These are phyloP conservation scores for Oenanthe javanica DNA, from an alignment of 140 eudicot species.

Conservation along the genomic window DNA sequence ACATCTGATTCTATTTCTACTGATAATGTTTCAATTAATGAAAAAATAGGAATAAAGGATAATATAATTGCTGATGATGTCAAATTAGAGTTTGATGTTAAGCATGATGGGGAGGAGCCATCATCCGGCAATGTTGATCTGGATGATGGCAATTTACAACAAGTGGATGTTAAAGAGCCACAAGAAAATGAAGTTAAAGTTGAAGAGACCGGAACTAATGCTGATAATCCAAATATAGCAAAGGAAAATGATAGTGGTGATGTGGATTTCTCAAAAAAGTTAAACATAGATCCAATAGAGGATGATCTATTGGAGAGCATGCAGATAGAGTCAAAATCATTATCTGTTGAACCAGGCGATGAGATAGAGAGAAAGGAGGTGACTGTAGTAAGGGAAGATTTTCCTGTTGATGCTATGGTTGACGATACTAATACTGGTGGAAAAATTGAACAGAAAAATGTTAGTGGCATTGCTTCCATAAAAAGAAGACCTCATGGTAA, in stretches of 20 bases:
- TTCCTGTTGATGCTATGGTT: conserved; percentile 34
- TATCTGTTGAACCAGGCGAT: conserved; percentile 27
- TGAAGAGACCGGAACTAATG: conserved; percentile 31
- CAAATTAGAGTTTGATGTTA: conserved; percentile 69
- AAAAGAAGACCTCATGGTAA: conserved; percentile 71
- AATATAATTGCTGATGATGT: conserved; percentile 76
- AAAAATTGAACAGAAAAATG: conserved; percentile 28
- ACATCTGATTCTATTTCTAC: conserved; percentile 73
- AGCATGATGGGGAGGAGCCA: conserved; percentile 56
- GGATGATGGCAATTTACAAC: conserved; percentile 44
- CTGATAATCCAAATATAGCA: conserved; percentile 27
- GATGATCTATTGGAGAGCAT: conserved; percentile 58
- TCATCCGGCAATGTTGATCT: conserved; percentile 32
- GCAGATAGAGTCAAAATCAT: conserved; percentile 42
- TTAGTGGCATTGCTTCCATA: conserved; percentile 17
- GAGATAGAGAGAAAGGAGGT: conserved; percentile 27
- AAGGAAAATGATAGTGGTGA: conserved; percentile 45
- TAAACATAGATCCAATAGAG: conserved; percentile 64
- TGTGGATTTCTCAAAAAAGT: conserved; percentile 45
- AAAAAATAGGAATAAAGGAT: conserved; percentile 70
- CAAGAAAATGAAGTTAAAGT: conserved; percentile 27
- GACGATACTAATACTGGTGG: conserved; percentile 29
- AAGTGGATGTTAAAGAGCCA: conserved; percentile 45
- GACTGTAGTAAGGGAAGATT: conserved; percentile 31
- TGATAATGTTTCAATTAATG: conserved; percentile 66